Base-by-base conservation (phyloP, 371 early-diverging fungal species). In the Mortierella sp. region DNA sequence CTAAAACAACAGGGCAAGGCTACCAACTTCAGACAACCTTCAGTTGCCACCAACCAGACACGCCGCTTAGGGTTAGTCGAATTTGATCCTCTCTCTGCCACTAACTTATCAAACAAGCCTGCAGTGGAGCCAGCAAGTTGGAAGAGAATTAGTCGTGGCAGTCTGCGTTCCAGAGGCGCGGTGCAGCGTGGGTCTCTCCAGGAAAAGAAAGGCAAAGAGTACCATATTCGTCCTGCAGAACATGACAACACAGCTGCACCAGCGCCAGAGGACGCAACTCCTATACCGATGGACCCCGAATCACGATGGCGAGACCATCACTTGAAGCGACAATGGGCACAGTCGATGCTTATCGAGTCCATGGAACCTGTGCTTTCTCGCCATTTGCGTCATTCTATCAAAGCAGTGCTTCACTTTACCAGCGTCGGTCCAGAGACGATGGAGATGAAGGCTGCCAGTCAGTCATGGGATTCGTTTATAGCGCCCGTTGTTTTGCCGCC, bases 331-430 rank as follows among this genome's bases (percentile, higher is more conserved):
- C 73, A 73, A 21, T 61, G 70, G 63, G 81, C 79, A 6, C 64
- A 75, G 46, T 66, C 81, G 9, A 26, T 81, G 9, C 34, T 81
- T 1, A 55, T 73, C 23, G 78, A 79, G 12, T 63, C 79, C 19
- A 61, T 57, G 51, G 85, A 84, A 46, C 83, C 82, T 17, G 66
- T 76, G 34, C 61, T 81, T 26, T 81, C 80, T 4, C 56, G 73
- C 7, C 83, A 84, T 24, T 55, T 79, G 15, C 73, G 85, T n/a
- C 59, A 75, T 32, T 78, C 82, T n/a, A 83, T 84, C 19, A 79
- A 83, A n/a, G 75, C 83, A 6, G 72, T 81, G 8, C 64, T 84
- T 11, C 79, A 80, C 28, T 67, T 81, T 19, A 75, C 81, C 2
- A 80, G 80, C 37, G 63, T 79, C 2, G 72, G 80, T 4, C 85